phyloP scores from a whole-genome alignment of 2,329 filamentous ascomycete species.

The Trichoderma oligosporum region DNA sequence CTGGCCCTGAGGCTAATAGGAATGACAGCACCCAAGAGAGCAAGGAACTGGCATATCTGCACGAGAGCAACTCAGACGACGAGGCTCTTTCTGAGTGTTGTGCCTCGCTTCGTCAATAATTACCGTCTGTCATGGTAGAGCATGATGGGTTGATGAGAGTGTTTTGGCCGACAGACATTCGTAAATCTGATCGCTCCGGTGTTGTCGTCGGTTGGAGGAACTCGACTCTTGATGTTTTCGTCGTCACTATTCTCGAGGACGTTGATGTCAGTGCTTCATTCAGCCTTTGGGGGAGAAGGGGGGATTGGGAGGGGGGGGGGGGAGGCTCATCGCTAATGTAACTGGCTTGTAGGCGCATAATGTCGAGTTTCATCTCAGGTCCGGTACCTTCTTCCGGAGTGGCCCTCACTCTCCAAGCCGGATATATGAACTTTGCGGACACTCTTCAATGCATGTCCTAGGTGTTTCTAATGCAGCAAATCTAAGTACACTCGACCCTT shows the following conservation, averaged over 20 bases:
- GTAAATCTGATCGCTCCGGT: constrained; percentile 67
- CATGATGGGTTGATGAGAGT: constrained; percentile 92
- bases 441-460: constrained; percentile 77
- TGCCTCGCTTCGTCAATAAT: constrained; percentile 25
- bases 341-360: constrained; percentile 57
- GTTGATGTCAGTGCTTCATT: constrained; percentile 66
- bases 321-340: neutral
- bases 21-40: constrained; percentile 73
- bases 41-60: constrained; percentile 81
- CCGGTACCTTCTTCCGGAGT: constrained; percentile 78
- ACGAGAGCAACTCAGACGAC: constrained; percentile 86
- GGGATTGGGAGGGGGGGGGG: too few species aligned
- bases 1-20: neutral
- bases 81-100: constrained; percentile 78
- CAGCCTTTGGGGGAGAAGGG: too few species aligned
- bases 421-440: constrained; percentile 81
- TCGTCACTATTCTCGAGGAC: constrained; percentile 83
- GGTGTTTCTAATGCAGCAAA: constrained; percentile 69
- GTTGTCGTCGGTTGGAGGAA: constrained; percentile 96
- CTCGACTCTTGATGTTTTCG: constrained; percentile 83
- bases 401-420: constrained; percentile 74
- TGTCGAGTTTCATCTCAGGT: constrained; percentile 83
- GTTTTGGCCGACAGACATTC: constrained; percentile 93
- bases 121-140: constrained; percentile 58
- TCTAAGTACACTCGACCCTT: constrained; percentile 54